Evolutionary conservation across 1,284 basidiomycete genomes (phyloP), one percentile per base, ranked within the genome.

Genomic region (Fomitopsis palustris): DNA sequence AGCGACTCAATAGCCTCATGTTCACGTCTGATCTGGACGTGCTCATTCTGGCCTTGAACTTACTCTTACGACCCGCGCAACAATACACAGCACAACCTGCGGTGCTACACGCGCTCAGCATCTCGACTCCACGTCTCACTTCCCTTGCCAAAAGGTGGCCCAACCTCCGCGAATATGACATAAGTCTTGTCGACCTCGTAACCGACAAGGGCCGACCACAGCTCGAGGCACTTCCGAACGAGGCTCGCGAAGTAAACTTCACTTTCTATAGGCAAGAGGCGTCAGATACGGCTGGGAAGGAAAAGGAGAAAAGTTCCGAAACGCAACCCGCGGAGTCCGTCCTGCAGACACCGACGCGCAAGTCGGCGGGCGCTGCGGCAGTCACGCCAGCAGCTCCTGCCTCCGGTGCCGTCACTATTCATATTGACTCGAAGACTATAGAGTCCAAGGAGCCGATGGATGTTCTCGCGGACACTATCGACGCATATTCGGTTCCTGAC

Each of bases 1-100:
- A 97, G 95, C 91, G 95, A 63, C 79, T 98, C 66, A 94, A 95
- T 73, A 90, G 90, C 69, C 80, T 99, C 25, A 81, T 98, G 58
- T 87, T 88, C 68, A 93, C 94, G 1, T 90, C 88, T 43, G 96
- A 99, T 75, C 79, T 96, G 57, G 94, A 97, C 67, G 83, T 99
- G 39, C 82, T 98, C 52, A 86, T 95, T 58, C 79, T 92, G 25
- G 84, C 93, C 21, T 80, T 99, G 53, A 91, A 93, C 63, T 83
- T 98, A 25, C 81, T 98, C 43, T 83, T 98, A 35, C 89, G 96
- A 27, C 95, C 96, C 1, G 90, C 95, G 6, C 96, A 98, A 70
- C 95, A 98, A 72, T 98, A 97, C 72, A 93, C 92, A 16, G 85
- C 88, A 2, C 90, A 93, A 67, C 87, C 89, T 12, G 83, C 88